Conservation (phyloP, 1,284 basidiomycete species). For the Tilletiaria anomala region DNA sequence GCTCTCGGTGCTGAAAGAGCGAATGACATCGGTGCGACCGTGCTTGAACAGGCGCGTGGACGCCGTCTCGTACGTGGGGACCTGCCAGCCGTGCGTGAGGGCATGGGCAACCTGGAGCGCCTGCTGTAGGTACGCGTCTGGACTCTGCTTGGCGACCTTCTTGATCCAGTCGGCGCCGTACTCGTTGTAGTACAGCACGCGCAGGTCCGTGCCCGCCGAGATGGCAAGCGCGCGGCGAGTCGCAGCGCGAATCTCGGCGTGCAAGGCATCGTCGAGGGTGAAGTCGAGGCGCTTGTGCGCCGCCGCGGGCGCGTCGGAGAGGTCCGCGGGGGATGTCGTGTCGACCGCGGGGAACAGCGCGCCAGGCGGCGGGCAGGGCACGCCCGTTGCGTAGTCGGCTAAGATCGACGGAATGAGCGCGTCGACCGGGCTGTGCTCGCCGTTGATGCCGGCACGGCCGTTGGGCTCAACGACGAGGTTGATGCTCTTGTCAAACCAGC, state of each 20-base stretch:
- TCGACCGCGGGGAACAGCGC: constrained; percentile 11
- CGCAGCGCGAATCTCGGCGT: background rate
- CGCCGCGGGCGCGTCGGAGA: constrained; percentile 23
- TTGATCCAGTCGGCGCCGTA: constrained; percentile 89
- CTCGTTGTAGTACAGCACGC: constrained; percentile 67
- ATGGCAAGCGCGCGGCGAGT: constrained; percentile 36
- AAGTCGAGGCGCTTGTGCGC: constrained; percentile 60
- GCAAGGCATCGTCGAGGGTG: constrained; percentile 49
- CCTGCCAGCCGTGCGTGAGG: constrained; percentile 59
- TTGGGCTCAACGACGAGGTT: constrained; percentile 72
- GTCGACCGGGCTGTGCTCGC: constrained; percentile 85
- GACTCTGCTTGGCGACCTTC: constrained; percentile 59
- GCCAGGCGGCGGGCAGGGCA: constrained; percentile 35
- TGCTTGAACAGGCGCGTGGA: constrained; percentile 78
- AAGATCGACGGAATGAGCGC: constrained; percentile 80
- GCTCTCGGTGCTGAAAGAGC: constrained; percentile 62
- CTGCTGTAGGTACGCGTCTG: constrained; percentile 87
- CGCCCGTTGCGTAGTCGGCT: constrained; percentile 65
- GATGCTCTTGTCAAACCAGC: constrained; percentile 86
- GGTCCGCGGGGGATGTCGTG: constrained; percentile 3
- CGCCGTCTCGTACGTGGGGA: constrained; percentile 88
- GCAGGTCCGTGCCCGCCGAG: constrained; percentile 67
- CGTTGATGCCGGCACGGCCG: constrained; percentile 69
- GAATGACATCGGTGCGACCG: constrained; percentile 83
- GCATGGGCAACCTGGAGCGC: constrained; percentile 86